Evolutionary conservation across 495 filamentous ascomycete genomes (phyloP), one percentile per base, ranked within the genome.

Genomic region (Clavariopsis aquatica): DNA sequence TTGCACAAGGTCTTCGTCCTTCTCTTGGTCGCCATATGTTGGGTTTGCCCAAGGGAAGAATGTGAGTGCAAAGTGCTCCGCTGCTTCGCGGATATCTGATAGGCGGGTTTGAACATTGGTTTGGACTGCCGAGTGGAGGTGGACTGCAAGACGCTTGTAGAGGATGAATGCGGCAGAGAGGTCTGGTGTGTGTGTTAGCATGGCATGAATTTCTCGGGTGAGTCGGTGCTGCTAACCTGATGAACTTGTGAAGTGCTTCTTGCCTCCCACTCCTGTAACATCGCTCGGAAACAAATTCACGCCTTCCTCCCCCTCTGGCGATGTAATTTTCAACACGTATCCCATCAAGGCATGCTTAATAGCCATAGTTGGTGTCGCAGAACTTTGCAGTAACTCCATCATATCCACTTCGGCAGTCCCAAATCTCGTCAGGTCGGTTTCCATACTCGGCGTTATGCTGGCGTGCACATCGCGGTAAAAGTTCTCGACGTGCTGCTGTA

Each of bases 21-120:
- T 56, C 34, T 67, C 57, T n/a, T 56, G 41, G n/a, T 67, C 64
- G 23, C 27, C 15, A 26, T 31, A 46, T 29, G 24, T 26, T 1
- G 64, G 64, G 26, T 67, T 62, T 4, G 58, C 64, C 64, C 64
- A 67, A 15, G 64, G 57, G 58, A 67, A 67, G 58, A 67, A 67
- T 3, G 64, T 62, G 17, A 67, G 51, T 8, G 57, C 27, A 34
- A 67, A 67, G 41, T 67, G 64, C 29, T 67, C 57, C 2, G 64
- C 64, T 1, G 64, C 57, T 52, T 67, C 64, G 15, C 43, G 52
- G 24, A 67, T 57, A 17, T 57, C 27, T 1, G 64, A 62, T 9
- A 47, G 45, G 4, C 27, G 29, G 20, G 52, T 19, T 52, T 36
- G 20, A 5, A 20, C 13, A 8, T 17, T 9, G 20, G 57, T 38